These are phyloP conservation scores for Inosperma sp. DNA, from an alignment of 768 basidiomycete species.

Conservation along the genomic window DNA sequence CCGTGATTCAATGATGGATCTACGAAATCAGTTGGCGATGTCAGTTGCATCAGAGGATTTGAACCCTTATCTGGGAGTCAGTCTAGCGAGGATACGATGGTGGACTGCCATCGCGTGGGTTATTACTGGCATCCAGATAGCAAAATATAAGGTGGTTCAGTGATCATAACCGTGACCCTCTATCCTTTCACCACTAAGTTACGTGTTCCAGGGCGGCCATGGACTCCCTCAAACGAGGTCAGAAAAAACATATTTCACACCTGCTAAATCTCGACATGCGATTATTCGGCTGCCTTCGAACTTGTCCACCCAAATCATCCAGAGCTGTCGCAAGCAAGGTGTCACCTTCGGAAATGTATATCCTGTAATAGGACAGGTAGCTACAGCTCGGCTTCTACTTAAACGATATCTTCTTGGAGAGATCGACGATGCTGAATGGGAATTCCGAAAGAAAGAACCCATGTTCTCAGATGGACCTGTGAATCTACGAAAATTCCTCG, in stretches of 20 bases:
- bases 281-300: conserved; percentile 25
- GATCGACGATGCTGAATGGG: conserved; percentile 50
- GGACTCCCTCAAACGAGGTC: conserved; percentile 45
- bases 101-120: conserved; percentile 37
- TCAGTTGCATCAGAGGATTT: conserved; percentile 37
- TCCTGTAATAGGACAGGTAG: conserved; percentile 49
- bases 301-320: conserved; percentile 29
- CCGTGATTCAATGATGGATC: conserved; percentile 15
- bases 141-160: conserved; percentile 33
- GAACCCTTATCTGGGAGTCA: conserved; percentile 30
- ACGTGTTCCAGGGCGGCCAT: conserved; percentile 48
- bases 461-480: conserved; percentile 46
- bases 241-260: conserved; percentile 29
- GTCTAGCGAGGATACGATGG: conserved; percentile 41
- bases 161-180: neutral
- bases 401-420: conserved; percentile 43
- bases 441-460: conserved; percentile 43
- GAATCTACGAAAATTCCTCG: conserved; percentile 48
- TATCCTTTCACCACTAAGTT: neutral
- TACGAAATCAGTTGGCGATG: conserved; percentile 40
- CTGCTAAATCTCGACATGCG: conserved; percentile 32
- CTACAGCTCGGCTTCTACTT: conserved; percentile 47
- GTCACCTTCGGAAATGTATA: conserved; percentile 51
- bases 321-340: conserved; percentile 37
- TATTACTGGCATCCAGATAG: conserved; percentile 31